These are phyloP conservation scores for Exophiala sp. DNA, from an alignment of 2,329 filamentous ascomycete genomes.

Conservation along the genomic window DNA sequence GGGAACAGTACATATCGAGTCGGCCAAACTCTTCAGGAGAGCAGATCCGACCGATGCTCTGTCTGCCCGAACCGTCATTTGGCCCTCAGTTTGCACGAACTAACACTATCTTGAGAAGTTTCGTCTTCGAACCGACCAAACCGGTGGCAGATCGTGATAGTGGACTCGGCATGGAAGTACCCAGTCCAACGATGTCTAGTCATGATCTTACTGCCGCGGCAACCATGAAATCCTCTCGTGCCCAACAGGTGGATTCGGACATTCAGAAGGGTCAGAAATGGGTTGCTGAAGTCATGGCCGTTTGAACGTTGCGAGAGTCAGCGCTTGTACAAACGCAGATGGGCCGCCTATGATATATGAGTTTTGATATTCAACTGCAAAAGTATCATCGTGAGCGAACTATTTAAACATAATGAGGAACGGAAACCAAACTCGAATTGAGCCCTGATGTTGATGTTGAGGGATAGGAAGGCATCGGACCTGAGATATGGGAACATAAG, in stretches of 20 bases:
- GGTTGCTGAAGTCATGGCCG: conserved; percentile 10
- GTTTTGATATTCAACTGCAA: no score
- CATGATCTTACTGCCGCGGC: neutral
- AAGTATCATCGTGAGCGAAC: neutral
- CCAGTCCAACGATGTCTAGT: neutral
- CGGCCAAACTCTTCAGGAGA: neutral
- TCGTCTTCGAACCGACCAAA: neutral
- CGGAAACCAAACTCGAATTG: neutral
- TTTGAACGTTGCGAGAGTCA: neutral
- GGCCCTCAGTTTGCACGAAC: conserved; percentile 9
- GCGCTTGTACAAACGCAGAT: no score
- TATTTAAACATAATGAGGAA: neutral
- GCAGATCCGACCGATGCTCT: neutral
- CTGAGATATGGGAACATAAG: no score
- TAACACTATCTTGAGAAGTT: conserved; percentile 4
- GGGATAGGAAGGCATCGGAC: no score
- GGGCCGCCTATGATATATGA: no score
- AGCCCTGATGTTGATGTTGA: no score
- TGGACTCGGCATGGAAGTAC: neutral
- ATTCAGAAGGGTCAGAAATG: conserved; percentile 5
- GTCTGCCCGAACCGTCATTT: conserved; percentile 6
- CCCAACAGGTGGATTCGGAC: neutral
- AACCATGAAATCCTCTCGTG: conserved; percentile 1
- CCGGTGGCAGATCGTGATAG: neutral
- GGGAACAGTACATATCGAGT: neutral